phyloP scores from a whole-genome alignment of 2,329 filamentous ascomycete genomes.

The Nemania sp. region DNA sequence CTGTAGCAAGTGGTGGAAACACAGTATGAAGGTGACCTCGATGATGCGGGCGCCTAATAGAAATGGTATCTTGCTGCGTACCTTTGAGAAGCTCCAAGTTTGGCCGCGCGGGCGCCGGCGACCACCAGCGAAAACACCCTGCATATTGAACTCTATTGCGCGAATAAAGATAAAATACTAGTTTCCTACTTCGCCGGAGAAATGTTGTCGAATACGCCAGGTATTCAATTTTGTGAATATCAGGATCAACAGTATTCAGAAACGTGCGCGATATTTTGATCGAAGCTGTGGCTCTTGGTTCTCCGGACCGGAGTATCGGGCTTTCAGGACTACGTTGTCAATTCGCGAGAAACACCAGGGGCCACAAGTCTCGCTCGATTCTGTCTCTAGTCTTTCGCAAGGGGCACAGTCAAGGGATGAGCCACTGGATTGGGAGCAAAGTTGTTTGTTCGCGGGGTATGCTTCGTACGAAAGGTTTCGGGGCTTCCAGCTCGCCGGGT shows the following conservation, averaged over 20 bases:
- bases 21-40: background rate
- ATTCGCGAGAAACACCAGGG: background rate
- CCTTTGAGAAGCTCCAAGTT: slow-evolving; percentile 34
- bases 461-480: background rate
- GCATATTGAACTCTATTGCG: slow-evolving; percentile 25
- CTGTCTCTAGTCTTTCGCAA: background rate
- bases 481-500: no score
- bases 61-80: slow-evolving; percentile 19
- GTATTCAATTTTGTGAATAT: background rate
- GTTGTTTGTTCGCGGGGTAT: slow-evolving; percentile 13
- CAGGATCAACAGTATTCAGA: background rate
- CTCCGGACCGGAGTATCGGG: background rate
- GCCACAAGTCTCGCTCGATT: background rate
- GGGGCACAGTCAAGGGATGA: background rate
- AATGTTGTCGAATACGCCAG: slow-evolving; percentile 3
- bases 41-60: slow-evolving; percentile 4
- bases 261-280: slow-evolving; percentile 17
- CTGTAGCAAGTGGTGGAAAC: background rate
- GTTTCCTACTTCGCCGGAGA: slow-evolving; percentile 8
- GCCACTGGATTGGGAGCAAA: slow-evolving; percentile 8
- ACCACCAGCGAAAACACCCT: slow-evolving; percentile 33
- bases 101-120: slow-evolving; percentile 29
- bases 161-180: background rate
- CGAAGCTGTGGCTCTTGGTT: background rate
- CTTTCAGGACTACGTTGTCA: background rate